Evolutionary conservation across 805 yeast genomes (phyloP).

Genomic region (Schwanniomyces pseudopolymorphus): DNA sequence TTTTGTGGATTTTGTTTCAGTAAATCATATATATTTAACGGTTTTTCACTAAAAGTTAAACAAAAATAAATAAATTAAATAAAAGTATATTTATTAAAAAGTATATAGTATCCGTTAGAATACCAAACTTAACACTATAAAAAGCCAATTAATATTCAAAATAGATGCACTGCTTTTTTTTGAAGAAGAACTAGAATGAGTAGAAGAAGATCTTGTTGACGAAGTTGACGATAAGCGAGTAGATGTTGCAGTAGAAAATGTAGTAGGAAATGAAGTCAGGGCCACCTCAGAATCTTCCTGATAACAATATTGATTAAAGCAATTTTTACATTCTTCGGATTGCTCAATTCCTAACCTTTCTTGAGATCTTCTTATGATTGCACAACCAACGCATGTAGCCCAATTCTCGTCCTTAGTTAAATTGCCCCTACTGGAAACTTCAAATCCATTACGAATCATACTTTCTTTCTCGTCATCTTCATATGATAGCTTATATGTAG

Average conservation of each 20-base stretch:
- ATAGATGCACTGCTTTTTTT: background rate
- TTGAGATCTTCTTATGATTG: constrained; percentile 72
- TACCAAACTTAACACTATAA: background rate
- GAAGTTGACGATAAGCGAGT: background rate
- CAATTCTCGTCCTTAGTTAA: constrained; percentile 66
- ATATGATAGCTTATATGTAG: constrained; percentile 68
- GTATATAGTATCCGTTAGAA: background rate
- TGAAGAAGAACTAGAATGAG: background rate
- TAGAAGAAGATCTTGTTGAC: background rate
- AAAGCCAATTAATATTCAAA: background rate
- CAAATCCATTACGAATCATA: constrained; percentile 74
- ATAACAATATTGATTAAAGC: constrained; percentile 80
- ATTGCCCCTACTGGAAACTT: constrained; percentile 64
- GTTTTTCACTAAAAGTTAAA: too few species aligned
- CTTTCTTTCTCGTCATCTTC: constrained; percentile 52
- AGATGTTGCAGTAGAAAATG: background rate
- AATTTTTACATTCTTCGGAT: constrained; percentile 64
- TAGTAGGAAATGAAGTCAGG: background rate
- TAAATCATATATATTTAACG: too few species aligned
- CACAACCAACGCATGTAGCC: constrained; percentile 80
- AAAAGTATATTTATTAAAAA: background rate
- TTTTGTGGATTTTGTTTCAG: too few species aligned
- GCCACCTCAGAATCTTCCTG: constrained; percentile 20
- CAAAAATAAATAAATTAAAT: too few species aligned
- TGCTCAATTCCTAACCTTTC: constrained; percentile 64